A percentile compares a stretch with the other conserved stretches of the same genome.
phyloP scores from a whole-genome alignment of 306 rosid genomes.

The Trifolium subterraneum region DNA sequence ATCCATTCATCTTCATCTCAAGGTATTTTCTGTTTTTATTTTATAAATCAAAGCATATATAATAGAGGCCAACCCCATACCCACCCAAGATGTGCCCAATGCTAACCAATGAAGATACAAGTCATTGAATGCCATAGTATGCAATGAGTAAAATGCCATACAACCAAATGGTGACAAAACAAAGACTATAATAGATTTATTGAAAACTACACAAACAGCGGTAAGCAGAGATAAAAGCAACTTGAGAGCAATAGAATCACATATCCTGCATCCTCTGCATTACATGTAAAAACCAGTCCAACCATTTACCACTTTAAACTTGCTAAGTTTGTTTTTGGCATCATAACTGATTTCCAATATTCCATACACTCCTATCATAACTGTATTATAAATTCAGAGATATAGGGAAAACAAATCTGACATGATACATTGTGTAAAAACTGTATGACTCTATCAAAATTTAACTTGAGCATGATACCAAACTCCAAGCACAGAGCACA shows the following conservation, averaged over 20 bases:
- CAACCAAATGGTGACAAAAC: neutral
- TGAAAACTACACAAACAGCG: neutral
- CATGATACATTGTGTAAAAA: constrained; percentile 9
- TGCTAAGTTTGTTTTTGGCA: neutral
- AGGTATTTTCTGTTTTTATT: neutral
- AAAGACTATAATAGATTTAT: neutral
- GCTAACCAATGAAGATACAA: constrained; percentile 3
- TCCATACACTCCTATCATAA: constrained; percentile 2
- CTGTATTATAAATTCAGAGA: neutral
- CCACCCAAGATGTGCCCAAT: neutral
- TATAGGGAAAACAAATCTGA: neutral
- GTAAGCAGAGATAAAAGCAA: neutral
- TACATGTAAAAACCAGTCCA: constrained; percentile 4
- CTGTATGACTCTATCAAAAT: neutral
- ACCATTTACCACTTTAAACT: neutral
- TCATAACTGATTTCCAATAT: neutral
- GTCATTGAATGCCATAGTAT: neutral
- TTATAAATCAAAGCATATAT: neutral
- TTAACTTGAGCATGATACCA: neutral
- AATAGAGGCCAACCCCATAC: neutral
- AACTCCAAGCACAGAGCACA: neutral
- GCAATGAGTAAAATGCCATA: neutral
- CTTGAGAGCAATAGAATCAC: neutral
- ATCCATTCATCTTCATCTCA: too few species aligned
- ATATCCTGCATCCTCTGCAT: neutral